Evolutionary conservation across 192 early-diverging fungal species (phyloP).

Genomic region (Spizellomyces sp.): DNA sequence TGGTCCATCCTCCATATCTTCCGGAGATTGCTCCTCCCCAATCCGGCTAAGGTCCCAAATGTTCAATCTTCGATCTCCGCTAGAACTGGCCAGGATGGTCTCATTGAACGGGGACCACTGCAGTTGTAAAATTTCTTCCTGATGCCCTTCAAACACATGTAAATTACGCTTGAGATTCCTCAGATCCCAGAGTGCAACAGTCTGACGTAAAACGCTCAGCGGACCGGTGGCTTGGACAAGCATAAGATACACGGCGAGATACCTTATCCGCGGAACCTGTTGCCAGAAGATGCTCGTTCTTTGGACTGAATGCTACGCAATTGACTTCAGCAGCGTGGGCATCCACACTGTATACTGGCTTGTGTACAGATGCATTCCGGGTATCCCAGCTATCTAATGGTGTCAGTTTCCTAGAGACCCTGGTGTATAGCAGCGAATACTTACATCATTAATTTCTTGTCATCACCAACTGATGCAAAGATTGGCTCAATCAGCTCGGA

Average conservation of each 20-base stretch:
- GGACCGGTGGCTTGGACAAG: background rate
- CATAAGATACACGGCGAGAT: background rate
- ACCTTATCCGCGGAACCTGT: conserved; percentile 94
- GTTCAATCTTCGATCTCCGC: conserved; percentile 84
- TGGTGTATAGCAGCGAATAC: background rate
- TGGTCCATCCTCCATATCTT: conserved; percentile 97
- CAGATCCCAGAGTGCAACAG: conserved; percentile 94
- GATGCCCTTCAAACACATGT: conserved; percentile 86
- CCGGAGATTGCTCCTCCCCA: conserved; percentile 90
- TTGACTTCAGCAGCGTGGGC: conserved; percentile 94
- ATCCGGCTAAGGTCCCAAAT: conserved; percentile 96
- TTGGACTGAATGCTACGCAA: conserved; percentile 91
- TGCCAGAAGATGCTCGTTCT: conserved; percentile 84
- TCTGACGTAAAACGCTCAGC: conserved; percentile 42
- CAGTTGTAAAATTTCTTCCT: conserved; percentile 91
- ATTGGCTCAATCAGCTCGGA: conserved; percentile 77
- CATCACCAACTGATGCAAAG: conserved; percentile 98
- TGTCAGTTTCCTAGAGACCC: background rate
- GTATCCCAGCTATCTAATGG: conserved; percentile 82
- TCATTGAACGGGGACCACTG: conserved; percentile 93
- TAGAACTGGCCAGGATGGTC: conserved; percentile 88
- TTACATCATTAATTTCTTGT: conserved; percentile 87
- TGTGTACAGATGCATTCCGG: conserved; percentile 61
- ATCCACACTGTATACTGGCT: conserved; percentile 70
- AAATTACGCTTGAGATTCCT: conserved; percentile 85